Evolutionary conservation across 768 basidiomycete species (phyloP), one percentile per base, ranked within the genome.

Genomic region (Gyrodon lividus): DNA sequence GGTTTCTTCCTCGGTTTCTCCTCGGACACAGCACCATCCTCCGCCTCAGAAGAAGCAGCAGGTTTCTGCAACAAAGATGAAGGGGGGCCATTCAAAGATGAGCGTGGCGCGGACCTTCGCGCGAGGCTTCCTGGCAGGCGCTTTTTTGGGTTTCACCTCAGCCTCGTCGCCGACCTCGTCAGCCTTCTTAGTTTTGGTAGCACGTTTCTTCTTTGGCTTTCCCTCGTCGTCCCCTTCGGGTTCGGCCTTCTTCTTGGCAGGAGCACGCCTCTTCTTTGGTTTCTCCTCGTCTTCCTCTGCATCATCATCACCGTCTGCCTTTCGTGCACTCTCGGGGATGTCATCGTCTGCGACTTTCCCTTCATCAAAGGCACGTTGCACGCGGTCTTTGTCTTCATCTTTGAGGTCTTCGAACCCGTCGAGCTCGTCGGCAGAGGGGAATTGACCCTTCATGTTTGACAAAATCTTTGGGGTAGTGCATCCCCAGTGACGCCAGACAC

Each of bases 401-500:
- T 61, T 71, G 41, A 93, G 77, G 0, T 85, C 86, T 17, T 92
- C 89, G 67, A 78, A 96, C 17, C 94, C 94, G 64, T 98, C 94
- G 33, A 96, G 72, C 1, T 94, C 91, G 9, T 79, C 75, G 0
- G 82, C 74, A 5, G 74, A 74, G 2, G 75, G 73, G 55, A 87
- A 78, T 3, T 72, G 68, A 12, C 74, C 74, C 71, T 92, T 88
- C 68, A 89, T 74, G 64, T 92, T 94, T 19, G 62, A 64, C 28
- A 96, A 59, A 43, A 93, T 81, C 61, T 78, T 82, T 17, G 75
- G 39, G 0, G 92, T 92, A 6, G 80, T 77, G 64, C 93, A 95
- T 17, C 92, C 92, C 92, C 92, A 96, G 63, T 96, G 93, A 56
- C 91, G 83, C 90, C 90, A 96, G 30, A 76, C 67, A 63, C 89